Percentiles rank a stretch among this genome's conserved stretches.
Conservation (phyloP, 108 stramenopile genomes). For the Fragilaria radians region DNA sequence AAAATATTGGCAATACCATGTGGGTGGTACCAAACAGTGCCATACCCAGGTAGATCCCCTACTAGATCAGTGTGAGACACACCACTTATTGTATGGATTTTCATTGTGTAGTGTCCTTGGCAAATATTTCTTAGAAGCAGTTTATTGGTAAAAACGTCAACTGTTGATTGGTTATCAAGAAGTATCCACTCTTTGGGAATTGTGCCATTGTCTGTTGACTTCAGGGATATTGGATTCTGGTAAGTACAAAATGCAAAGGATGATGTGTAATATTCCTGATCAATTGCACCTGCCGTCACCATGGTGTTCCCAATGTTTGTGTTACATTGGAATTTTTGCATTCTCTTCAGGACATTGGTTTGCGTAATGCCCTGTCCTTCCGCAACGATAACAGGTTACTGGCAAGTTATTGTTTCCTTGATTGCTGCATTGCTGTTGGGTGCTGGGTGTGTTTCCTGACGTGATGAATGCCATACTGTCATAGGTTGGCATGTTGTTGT, state of each 20-base stretch:
- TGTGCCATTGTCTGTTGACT: too few relatives aligned
- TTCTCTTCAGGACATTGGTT: too few relatives aligned
- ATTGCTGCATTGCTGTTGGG: neutral
- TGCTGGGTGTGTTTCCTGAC: neutral
- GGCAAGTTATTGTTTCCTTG: neutral
- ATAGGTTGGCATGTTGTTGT: too few relatives aligned
- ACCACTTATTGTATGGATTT: slow-evolving; percentile 22
- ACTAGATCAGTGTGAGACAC: slow-evolving; percentile 4
- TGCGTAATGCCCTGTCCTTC: slow-evolving; percentile 8
- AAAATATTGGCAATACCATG: slow-evolving; percentile 36
- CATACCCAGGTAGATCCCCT: slow-evolving; percentile 20
- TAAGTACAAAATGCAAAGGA: too few relatives aligned
- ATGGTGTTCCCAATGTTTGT: too few relatives aligned
- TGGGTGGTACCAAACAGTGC: slow-evolving; percentile 31
- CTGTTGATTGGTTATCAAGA: too few relatives aligned
- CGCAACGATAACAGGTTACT: slow-evolving; percentile 5
- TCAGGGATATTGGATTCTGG: too few relatives aligned
- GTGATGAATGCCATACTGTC: too few relatives aligned
- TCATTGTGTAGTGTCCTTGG: neutral
- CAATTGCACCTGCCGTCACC: too few relatives aligned
- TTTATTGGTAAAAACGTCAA: slow-evolving; percentile 17
- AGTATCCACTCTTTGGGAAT: too few relatives aligned
- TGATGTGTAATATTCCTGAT: too few relatives aligned
- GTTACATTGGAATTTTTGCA: too few relatives aligned
- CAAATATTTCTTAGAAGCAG: slow-evolving; percentile 26